These are phyloP conservation scores for Sugiyamaella sp. DNA, from an alignment of 1,139 yeast genomes.

Conservation along the genomic window DNA sequence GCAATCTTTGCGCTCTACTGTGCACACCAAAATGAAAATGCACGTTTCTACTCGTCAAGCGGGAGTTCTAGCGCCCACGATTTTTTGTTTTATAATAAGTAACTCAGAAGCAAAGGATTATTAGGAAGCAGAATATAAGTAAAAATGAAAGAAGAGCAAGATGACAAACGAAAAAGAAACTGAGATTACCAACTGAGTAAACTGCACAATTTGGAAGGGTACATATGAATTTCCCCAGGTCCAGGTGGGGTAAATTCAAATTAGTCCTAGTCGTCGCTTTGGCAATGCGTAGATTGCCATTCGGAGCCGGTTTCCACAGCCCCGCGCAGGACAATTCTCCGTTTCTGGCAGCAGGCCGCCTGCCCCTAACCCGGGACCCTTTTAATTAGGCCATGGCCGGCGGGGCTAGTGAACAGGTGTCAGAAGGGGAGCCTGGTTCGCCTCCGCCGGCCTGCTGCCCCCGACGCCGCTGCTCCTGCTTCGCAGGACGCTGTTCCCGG, in stretches of 20 bases:
- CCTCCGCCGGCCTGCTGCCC: constrained; percentile 3
- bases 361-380: too few relatives aligned
- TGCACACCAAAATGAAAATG: neutral
- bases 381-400: too few relatives aligned
- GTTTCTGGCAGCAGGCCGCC: too few relatives aligned
- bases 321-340: too few relatives aligned
- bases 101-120: neutral
- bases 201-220: neutral
- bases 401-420: too few relatives aligned
- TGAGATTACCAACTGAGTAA: neutral
- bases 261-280: neutral
- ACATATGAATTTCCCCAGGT: constrained; percentile 1
- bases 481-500: too few relatives aligned
- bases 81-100: neutral
- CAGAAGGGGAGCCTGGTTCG: too few relatives aligned
- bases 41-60: neutral
- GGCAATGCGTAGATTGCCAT: constrained; percentile 2
- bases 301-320: neutral
- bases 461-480: constrained; percentile 1
- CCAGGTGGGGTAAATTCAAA: constrained; percentile 1
- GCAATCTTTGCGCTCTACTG: too few relatives aligned
- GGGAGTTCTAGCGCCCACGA: neutral
- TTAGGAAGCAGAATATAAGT: neutral
- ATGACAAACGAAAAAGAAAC: neutral
- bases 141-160: neutral